These are phyloP conservation scores for Phytopythium litorale DNA, from an alignment of 352 stramenopile species.

Conservation along the genomic window DNA sequence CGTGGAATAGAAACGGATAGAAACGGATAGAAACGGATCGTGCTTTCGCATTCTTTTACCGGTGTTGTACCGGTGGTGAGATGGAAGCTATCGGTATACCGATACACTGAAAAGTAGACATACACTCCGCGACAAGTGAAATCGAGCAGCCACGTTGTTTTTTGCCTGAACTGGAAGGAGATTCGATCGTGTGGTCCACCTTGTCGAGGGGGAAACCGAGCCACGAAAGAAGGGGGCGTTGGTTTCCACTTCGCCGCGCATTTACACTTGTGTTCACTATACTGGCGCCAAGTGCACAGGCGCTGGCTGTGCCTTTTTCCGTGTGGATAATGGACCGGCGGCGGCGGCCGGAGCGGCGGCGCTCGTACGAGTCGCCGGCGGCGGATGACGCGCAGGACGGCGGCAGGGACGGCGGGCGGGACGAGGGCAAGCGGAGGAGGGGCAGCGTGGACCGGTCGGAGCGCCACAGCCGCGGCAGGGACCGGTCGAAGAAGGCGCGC, in stretches of 20 bases:
- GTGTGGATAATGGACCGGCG: slow-evolving; percentile 4
- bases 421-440: neutral
- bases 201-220: neutral
- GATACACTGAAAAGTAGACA: too few relatives aligned
- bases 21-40: too few relatives aligned
- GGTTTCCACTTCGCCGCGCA: neutral
- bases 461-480: neutral
- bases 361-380: neutral
- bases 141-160: too few relatives aligned
- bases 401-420: neutral
- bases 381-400: neutral
- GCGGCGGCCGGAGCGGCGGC: slow-evolving; percentile 1
- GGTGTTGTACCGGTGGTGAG: too few relatives aligned
- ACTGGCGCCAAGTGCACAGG: neutral
- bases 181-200: too few relatives aligned
- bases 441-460: neutral
- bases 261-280: slow-evolving; percentile 9
- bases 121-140: too few relatives aligned
- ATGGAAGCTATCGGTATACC: too few relatives aligned
- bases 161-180: too few relatives aligned
- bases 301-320: neutral
- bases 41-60: too few relatives aligned
- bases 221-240: neutral
- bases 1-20: too few relatives aligned
- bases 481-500: slow-evolving; percentile 2